Percentiles rank a stretch among this genome's conserved stretches.
Evolutionary conservation across 257 asterid species (phyloP).

Genomic region (Salvia splendens): DNA sequence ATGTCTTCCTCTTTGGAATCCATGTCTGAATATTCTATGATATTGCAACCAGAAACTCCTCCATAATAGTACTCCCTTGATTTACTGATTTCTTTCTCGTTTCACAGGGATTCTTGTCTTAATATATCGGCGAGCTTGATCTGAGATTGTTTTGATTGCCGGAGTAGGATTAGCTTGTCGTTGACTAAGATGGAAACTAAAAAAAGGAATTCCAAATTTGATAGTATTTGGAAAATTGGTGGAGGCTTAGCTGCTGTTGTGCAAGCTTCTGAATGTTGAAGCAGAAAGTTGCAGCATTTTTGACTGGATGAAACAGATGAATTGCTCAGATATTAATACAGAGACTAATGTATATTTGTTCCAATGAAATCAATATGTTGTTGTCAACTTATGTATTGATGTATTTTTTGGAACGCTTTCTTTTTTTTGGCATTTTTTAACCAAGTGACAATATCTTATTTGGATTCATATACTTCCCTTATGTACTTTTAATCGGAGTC

Average conservation of each 20-base stretch:
- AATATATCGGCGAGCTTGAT: not conserved
- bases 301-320: constrained; percentile 3
- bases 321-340: not conserved
- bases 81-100: not conserved
- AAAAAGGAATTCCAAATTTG: not conserved
- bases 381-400: not conserved
- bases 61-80: not conserved
- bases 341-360: constrained; percentile 26
- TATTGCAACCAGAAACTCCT: no score
- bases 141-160: not conserved
- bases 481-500: not conserved
- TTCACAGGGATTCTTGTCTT: constrained; percentile 9
- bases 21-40: no score
- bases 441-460: not conserved
- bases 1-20: no score
- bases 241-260: not conserved
- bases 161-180: not conserved
- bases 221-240: not conserved
- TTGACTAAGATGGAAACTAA: not conserved
- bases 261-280: not conserved
- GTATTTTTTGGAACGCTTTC: not conserved
- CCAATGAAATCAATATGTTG: not conserved
- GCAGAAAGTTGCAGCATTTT: constrained; percentile 15
- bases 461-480: not conserved
- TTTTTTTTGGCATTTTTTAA: not conserved